A percentile compares a stretch with the other conserved stretches of the same genome.
Evolutionary conservation across 768 basidiomycete genomes (phyloP).

Genomic region (Gloeostereum incarnatum): DNA sequence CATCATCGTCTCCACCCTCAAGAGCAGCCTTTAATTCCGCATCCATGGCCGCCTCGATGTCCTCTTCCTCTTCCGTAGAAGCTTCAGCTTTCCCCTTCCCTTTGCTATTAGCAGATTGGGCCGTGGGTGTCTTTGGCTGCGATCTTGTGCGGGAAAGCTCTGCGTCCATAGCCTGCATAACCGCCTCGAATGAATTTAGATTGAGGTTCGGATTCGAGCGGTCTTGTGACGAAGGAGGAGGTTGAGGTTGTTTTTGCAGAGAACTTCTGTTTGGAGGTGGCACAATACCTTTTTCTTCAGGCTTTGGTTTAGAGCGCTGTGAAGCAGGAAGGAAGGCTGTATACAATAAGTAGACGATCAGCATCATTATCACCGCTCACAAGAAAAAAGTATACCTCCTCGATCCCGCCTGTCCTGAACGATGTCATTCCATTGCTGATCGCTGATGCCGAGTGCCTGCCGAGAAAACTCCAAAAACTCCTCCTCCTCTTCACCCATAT

Average conservation of each 20-base stretch:
- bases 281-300: slow-evolving; percentile 4
- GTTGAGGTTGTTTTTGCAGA: not conserved
- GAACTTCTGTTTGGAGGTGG: not conserved
- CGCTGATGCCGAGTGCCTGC: slow-evolving; percentile 80
- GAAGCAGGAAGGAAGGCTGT: slow-evolving; percentile 51
- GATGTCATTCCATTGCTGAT: slow-evolving; percentile 88
- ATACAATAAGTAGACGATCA: slow-evolving; percentile 5
- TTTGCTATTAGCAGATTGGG: slow-evolving; percentile 9
- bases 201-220: slow-evolving; percentile 54
- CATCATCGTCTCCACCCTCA: slow-evolving; percentile 44
- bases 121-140: slow-evolving; percentile 7
- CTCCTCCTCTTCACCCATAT: slow-evolving; percentile 90
- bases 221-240: not conserved
- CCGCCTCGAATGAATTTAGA: slow-evolving; percentile 93
- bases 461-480: slow-evolving; percentile 95
- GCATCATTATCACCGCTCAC: slow-evolving; percentile 7
- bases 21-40: slow-evolving; percentile 67
- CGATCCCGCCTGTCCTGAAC: slow-evolving; percentile 64
- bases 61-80: slow-evolving; percentile 39
- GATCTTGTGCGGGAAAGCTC: slow-evolving; percentile 51
- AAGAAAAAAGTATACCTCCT: slow-evolving; percentile 59
- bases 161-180: slow-evolving; percentile 93
- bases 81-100: slow-evolving; percentile 39
- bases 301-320: slow-evolving; percentile 6
- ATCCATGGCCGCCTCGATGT: slow-evolving; percentile 86